Evolutionary conservation across 2,329 filamentous ascomycete species (phyloP), one percentile per base, ranked within the genome.

Genomic region (Microthyrium microscopicum): DNA sequence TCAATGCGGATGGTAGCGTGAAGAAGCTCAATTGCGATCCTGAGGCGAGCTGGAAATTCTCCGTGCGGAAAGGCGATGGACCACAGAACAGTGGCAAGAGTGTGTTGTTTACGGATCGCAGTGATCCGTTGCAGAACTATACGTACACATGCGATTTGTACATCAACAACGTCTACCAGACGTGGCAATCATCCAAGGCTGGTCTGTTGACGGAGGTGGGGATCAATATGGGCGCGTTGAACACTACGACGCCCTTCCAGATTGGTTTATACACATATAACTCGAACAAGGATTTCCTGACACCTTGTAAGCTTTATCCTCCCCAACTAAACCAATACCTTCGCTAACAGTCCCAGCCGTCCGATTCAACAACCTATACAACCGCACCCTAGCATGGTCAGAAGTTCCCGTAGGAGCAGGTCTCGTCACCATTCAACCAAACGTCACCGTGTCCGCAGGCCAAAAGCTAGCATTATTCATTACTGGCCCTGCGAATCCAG

Each of bases 141-240:
- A 33, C 31, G 6, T 33, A 25, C 31, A 20, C 13, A 13, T 33
- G 31, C 31, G 31, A 33, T n/a, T n/a, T 33, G 2, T 33, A 20
- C 15, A 26, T 18, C 20, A 25, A 33, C 20, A 16, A 9, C 9
- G 25, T 33, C 18, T 33, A 33, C 31, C 31, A 33, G 22, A 33
- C 31, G 20, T 33, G 31, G 31, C 22, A 33, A 7, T 26, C 17
- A 5, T 33, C 31, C 11, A 26, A 26, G 18, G 16, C 15, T n/a
- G 31, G 31, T 4, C 3, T 33, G 8, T 20, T 33, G 5, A 27
- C 12, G 20, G 31, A 33, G 25, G n/a, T 33, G 9, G 31, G 31
- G 6, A 24, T 33, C 8, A 33, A 33, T n/a, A 11, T 33, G 15
- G 31, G 31, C 3, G 31, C 31, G 11, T 24, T 25, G 15, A 33